Evolutionary conservation across 225 moss, liverwort and hornwort species (phyloP).

Genomic region (Ulota crispa): DNA sequence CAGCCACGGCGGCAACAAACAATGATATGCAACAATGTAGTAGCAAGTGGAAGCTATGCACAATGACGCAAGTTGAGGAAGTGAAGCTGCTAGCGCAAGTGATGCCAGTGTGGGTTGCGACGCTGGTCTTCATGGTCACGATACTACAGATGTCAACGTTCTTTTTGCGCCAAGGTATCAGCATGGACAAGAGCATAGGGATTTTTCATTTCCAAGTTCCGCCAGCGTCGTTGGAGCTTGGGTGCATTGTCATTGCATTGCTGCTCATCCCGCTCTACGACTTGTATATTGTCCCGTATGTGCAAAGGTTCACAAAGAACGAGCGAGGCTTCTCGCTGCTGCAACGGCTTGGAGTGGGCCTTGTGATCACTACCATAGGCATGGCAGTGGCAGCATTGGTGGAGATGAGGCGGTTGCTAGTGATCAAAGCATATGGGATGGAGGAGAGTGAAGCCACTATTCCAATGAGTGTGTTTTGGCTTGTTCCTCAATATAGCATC

Average conservation of each 20-base stretch:
- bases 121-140: slow-evolving; percentile 39
- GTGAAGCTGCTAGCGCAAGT: slow-evolving; percentile 53
- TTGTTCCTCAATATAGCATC: slow-evolving; percentile 48
- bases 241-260: slow-evolving; percentile 35
- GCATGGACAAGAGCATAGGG: slow-evolving; percentile 49
- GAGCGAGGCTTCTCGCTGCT: slow-evolving; percentile 55
- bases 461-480: slow-evolving; percentile 54
- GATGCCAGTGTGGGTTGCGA: slow-evolving; percentile 63
- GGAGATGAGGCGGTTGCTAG: slow-evolving; percentile 43
- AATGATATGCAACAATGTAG: neutral
- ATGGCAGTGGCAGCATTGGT: slow-evolving; percentile 50
- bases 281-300: slow-evolving; percentile 35
- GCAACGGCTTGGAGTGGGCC: slow-evolving; percentile 58
- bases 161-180: slow-evolving; percentile 61
- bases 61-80: slow-evolving; percentile 68
- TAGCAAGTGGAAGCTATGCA: slow-evolving; percentile 47
- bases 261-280: slow-evolving; percentile 57
- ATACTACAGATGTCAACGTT: slow-evolving; percentile 53
- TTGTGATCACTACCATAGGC: slow-evolving; percentile 38
- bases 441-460: slow-evolving; percentile 23
- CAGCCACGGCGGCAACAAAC: slow-evolving; percentile 23
- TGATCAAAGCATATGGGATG: slow-evolving; percentile 35
- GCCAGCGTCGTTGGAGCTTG: slow-evolving; percentile 55
- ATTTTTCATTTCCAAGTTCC: slow-evolving; percentile 41
- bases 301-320: slow-evolving; percentile 39